Base-by-base conservation (phyloP, 129 eudicot species). In the Saussurea involucrata region DNA sequence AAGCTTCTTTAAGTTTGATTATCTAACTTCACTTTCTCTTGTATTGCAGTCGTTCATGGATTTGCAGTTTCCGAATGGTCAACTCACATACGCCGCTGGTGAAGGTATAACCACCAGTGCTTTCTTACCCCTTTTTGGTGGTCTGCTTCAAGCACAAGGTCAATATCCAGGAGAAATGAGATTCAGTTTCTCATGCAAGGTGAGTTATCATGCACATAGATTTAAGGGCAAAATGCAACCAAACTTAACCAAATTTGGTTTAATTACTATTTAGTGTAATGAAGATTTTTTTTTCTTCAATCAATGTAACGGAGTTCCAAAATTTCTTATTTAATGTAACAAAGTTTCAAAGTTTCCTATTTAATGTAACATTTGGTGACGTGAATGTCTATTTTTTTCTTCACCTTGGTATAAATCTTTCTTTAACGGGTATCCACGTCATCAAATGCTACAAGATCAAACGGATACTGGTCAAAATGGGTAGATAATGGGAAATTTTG, bases 81-180 rank as follows among this genome's bases (percentile, higher is more conserved):
- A 92, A 79, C 66, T 92, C 33, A 90, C 96, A 2, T 92, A 92
- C 80, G 92, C 86, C 27, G 73, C 96, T 36, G 96, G 96, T 68
- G 96, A 92, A 83, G 96, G 98, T 24, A 8, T 92, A 67, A 86
- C 93, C 44, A 92, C 98, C 66, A 92, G 92, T 78, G 92, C 90
- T 6, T 92, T 83, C 73, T 78, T 90, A 63, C 96, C 96, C 17
- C 10, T 90, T 49, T 86, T 88, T 85, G 97, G 97, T 9, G 97
- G 97, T 68, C 82, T 92, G 68, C 97, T 92, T 84, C 97, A 92
- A 86, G 97, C 92, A 71, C 97, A 92, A 78, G 97, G 97, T 77
- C 97, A 88, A 74, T 92, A 90, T 83, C 97, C 93, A 36, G 97
- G 97, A 73, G 92, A 92, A 27, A 86, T 90, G 93, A 90, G 74